A percentile compares a stretch with the other conserved stretches of the same genome.
Evolutionary conservation across 768 basidiomycete genomes (phyloP).

Genomic region (Lentinula boryana): DNA sequence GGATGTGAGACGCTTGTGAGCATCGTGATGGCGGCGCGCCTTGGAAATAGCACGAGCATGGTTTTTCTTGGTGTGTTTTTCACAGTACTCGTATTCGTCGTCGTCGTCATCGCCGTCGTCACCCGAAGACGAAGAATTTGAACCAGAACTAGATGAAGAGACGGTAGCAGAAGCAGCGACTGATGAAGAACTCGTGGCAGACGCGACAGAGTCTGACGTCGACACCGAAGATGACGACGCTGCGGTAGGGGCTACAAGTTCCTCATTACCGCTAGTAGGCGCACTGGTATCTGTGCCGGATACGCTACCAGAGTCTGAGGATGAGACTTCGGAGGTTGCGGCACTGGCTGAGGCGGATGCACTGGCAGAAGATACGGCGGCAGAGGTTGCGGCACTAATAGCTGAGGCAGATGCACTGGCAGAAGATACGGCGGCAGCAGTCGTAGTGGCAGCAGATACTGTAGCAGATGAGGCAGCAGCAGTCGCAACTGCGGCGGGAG

Average conservation of each 20-base stretch:
- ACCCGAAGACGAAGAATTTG: slow-evolving; percentile 9
- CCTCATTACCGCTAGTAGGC: neutral
- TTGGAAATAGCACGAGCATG: neutral
- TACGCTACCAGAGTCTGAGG: slow-evolving; percentile 9
- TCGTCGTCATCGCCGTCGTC: slow-evolving; percentile 2
- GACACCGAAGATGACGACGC: neutral
- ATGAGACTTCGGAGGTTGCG: slow-evolving; percentile 12
- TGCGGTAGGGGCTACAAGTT: neutral
- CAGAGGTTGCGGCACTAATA: too few relatives aligned
- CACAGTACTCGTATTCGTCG: neutral
- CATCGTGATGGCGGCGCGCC: neutral
- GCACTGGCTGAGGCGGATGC: neutral
- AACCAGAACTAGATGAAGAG: slow-evolving; percentile 13
- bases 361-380: slow-evolving; percentile 12
- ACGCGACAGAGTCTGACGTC: neutral
- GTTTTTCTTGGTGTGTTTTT: neutral
- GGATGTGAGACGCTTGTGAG: neutral
- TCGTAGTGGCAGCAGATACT: neutral
- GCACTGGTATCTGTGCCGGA: neutral
- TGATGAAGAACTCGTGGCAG: neutral
- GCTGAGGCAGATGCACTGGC: slow-evolving; percentile 22
- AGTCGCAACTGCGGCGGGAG: neutral
- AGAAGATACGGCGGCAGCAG: slow-evolving; percentile 27
- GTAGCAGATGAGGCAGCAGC: neutral
- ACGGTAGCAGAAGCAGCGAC: slow-evolving; percentile 4